Base-by-base conservation (phyloP, 2,329 filamentous ascomycete species). In the Alternaria burnsii region DNA sequence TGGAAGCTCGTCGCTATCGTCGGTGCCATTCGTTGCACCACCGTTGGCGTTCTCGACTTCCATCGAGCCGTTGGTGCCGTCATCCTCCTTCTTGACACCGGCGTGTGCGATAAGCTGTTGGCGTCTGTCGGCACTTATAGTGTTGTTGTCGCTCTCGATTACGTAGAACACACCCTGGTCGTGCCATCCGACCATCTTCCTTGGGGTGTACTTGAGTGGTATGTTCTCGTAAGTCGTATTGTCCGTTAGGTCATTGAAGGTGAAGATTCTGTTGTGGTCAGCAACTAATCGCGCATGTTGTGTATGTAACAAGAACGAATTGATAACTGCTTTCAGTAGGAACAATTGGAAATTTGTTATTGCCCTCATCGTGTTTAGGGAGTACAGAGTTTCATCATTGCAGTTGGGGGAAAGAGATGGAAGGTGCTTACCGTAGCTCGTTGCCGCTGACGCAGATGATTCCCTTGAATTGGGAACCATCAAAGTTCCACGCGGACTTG, bases 401-500 rank as follows among this genome's bases (percentile, higher is more conserved):
- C 67, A 72, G 78, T 63, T 62, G 30, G 66, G 40, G 30, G 43
- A 63, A 61, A 61, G 55, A 57, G 81, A 81, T 78, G 20, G 6
- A 50, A 12, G 16, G 22, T 63, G 82, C 86, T 63, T 88, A 97
- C 93, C 93, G 87, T 68, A 97, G 80, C 76, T 93, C 95, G 78
- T 94, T 91, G 48, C 89, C 92, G 80, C 96, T 92, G 62, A 97
- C 94, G 61, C 93, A 94, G 55, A 97, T 94, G 84, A 97, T 94
- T 57, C 94, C 94, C 80, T 97, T 89, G 72, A 94, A 97, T 78
- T 97, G 92, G 76, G 97, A 93, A 74, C 94, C 97, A 78, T 92
- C 94, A 76, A 99, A 98, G 71, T 95, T 97, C 90, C 94, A 97
- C 4, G 92, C 94, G 84, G 93, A 97, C 78, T 97, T 93, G 28